These are phyloP conservation scores for Penicillium concentricum DNA, from an alignment of 2,329 filamentous ascomycete species.

Conservation along the genomic window DNA sequence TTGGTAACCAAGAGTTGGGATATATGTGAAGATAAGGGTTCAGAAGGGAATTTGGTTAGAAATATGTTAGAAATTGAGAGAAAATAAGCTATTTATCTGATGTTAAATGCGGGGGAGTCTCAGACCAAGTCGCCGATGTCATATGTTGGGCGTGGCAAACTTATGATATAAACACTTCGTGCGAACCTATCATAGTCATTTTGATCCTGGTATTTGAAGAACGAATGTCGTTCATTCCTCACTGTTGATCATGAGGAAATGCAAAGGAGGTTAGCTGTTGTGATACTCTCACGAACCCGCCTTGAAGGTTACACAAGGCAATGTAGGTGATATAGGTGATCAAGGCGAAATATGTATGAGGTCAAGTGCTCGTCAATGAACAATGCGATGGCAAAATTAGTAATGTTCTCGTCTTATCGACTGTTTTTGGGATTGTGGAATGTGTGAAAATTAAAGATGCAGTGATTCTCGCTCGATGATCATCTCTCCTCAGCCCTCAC, in stretches of 20 bases:
- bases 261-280: not conserved
- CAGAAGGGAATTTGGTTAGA: not conserved
- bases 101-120: conserved; percentile 11
- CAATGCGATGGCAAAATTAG: not conserved
- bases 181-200: not conserved
- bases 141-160: conserved; percentile 14
- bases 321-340: not conserved
- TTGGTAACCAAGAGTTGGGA: not conserved
- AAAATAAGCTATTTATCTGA: not conserved
- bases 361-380: not conserved
- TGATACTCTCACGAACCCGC: not conserved
- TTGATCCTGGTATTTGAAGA: not conserved
- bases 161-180: conserved; percentile 20
- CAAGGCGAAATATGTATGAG: not conserved
- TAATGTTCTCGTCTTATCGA: not conserved
- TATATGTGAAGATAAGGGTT: not conserved
- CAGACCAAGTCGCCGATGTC: conserved; percentile 2
- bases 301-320: not conserved
- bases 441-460: not conserved
- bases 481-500: not conserved
- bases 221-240: not conserved
- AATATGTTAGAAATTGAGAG: not conserved
- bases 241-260: not conserved
- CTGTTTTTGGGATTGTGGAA: not conserved
- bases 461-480: not conserved